phyloP scores from a whole-genome alignment of 495 filamentous ascomycete species.

The Tuber aestivum region DNA sequence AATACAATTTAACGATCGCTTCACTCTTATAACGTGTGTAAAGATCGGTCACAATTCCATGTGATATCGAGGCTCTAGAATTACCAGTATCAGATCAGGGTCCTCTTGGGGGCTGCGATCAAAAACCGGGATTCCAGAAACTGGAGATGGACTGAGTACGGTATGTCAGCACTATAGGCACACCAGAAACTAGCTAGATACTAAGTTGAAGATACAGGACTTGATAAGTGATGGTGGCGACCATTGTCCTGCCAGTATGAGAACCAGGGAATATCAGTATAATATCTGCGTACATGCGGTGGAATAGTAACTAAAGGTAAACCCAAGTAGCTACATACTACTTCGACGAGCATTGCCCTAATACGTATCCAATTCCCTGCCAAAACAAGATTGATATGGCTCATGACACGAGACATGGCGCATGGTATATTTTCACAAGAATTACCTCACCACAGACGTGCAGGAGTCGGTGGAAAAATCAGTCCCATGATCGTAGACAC shows the following conservation, averaged over 20 bases:
- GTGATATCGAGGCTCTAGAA: not conserved
- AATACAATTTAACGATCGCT: not conserved
- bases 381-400: not conserved
- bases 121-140: not conserved
- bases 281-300: not conserved
- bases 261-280: not conserved
- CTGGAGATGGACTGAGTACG: not conserved
- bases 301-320: not conserved
- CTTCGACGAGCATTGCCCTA: not conserved
- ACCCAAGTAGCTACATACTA: not conserved
- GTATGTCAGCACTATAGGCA: not conserved
- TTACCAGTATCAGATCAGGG: not conserved
- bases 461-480: not conserved
- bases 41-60: not conserved
- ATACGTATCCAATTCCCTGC: not conserved
- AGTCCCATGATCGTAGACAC: not conserved
- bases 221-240: not conserved
- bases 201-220: not conserved
- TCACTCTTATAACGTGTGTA: not conserved
- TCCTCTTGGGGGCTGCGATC: not conserved
- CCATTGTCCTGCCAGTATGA: not conserved
- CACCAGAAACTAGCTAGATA: not conserved
- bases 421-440: not conserved
- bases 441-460: not conserved
- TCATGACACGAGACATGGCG: not conserved